phyloP scores from a whole-genome alignment of 352 stramenopile genomes.

The Pythium chondricola region DNA sequence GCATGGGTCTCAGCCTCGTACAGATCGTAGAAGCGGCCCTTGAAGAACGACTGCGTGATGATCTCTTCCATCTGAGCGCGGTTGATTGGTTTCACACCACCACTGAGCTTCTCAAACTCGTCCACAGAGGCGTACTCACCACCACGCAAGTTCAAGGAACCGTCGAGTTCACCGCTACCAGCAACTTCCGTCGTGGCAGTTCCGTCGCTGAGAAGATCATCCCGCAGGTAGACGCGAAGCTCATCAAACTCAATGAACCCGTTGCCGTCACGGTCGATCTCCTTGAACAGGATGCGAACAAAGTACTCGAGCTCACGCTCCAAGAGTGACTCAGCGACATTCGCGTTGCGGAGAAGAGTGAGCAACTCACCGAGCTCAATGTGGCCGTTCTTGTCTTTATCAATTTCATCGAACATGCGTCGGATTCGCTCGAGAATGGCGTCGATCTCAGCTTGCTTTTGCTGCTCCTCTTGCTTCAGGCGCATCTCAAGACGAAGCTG shows the following conservation, averaged over 20 bases:
- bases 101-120: slow-evolving; percentile 27
- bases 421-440: slow-evolving; percentile 25
- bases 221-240: slow-evolving; percentile 57
- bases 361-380: slow-evolving; percentile 32
- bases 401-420: slow-evolving; percentile 34
- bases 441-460: slow-evolving; percentile 21
- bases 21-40: slow-evolving; percentile 24
- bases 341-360: slow-evolving; percentile 20
- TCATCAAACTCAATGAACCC: slow-evolving; percentile 90
- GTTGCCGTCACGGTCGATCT: slow-evolving; percentile 84
- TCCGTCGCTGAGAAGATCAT: slow-evolving; percentile 16
- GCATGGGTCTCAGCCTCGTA: slow-evolving; percentile 27
- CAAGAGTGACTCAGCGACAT: slow-evolving; percentile 28
- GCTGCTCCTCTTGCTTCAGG: slow-evolving; percentile 18
- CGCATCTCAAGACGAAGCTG: slow-evolving; percentile 24
- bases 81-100: slow-evolving; percentile 17
- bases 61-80: slow-evolving; percentile 21
- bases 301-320: slow-evolving; percentile 28
- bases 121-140: slow-evolving; percentile 27
- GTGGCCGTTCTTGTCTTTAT: slow-evolving; percentile 28
- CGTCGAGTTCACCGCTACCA: slow-evolving; percentile 22
- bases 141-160: slow-evolving; percentile 30
- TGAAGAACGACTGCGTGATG: slow-evolving; percentile 17
- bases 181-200: slow-evolving; percentile 6
- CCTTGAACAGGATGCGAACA: slow-evolving; percentile 29